Base-by-base conservation (phyloP, 129 eudicot species). In the Solidago caesia region DNA sequence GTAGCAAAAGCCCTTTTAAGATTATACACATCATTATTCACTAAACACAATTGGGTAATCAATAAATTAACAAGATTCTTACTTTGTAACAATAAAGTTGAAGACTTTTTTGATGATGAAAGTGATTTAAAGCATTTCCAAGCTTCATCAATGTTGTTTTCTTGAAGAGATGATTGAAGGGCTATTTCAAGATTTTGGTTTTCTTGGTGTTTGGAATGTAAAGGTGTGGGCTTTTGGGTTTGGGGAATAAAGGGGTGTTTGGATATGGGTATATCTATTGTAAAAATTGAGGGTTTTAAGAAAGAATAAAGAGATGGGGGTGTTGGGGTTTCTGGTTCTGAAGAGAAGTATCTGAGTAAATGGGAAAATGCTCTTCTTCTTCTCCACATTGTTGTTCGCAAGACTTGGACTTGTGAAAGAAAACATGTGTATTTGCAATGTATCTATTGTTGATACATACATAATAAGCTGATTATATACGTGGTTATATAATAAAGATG, bases 91-190 rank as follows among this genome's bases (percentile, higher is more conserved):
- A 70, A 7, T 9, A 82, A 79, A 44, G 89, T 75, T 39, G 59
- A 53, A 1, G 25, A 53, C 7, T 53, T 53, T 5, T n/a, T 12
- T 11, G 70, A 8, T 57, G 77, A 80, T 39, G 97, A 88, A 47
- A 94, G 83, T 6, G 96, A 26, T 84, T 90, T 94, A 87, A 93
- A 93, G 2, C 86, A 86, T 78, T 94, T 94, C 98, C 98, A 94
- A 6, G 97, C 98, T 72, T 88, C 96, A 75, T 94, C 92, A 10
- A 87, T 90, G 85, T 86, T 76, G 88, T 70, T 67, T 6, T 68
- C 68, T 6, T 63, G 16, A 41, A 93, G 87, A 39, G 92, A 86
- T 2, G 59, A 10, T 58, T 86, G 87, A 42, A 93, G 89, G 43
- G 88, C 72, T 59, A 91, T 46, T 78, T 88, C 93, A 52, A 90